phyloP scores from a whole-genome alignment of 306 rosid genomes.

The Elaeagnus macrophylla region DNA sequence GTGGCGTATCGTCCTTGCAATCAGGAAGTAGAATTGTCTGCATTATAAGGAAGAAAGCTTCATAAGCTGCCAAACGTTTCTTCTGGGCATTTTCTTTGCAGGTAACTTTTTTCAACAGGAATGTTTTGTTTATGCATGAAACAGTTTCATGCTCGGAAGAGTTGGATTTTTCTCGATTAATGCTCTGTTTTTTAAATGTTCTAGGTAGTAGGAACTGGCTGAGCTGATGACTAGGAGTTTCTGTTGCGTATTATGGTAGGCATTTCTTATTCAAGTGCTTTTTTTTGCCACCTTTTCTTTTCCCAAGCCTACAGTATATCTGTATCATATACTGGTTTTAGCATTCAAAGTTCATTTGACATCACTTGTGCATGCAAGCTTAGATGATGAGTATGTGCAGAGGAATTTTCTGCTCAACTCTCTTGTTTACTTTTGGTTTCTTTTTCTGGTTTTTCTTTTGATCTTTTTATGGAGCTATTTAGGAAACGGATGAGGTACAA shows the following conservation, averaged over 20 bases:
- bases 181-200: constrained; percentile 8
- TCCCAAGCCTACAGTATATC: too few relatives aligned
- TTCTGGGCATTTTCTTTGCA: constrained; percentile 6
- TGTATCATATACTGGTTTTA: neutral
- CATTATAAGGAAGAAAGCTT: constrained; percentile 29
- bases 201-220: constrained; percentile 9
- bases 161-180: constrained; percentile 10
- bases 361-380: neutral
- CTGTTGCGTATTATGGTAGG: constrained; percentile 21
- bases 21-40: constrained; percentile 83
- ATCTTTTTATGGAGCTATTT: too few relatives aligned
- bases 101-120: too few relatives aligned
- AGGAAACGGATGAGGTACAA: too few relatives aligned
- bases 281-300: too few relatives aligned
- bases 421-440: too few relatives aligned
- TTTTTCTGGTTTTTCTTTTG: too few relatives aligned
- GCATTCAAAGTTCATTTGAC: neutral
- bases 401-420: too few relatives aligned
- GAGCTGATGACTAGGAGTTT: constrained; percentile 17
- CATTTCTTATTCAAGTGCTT: neutral
- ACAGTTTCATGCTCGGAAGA: too few relatives aligned
- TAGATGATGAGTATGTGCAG: too few relatives aligned
- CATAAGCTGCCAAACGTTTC: neutral
- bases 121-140: too few relatives aligned
- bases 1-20: constrained; percentile 75